A percentile compares a stretch with the other conserved stretches of the same genome.
These are phyloP conservation scores for Warburgia ugandensis DNA, from an alignment of 164 flowering plant genomes.

Conservation along the genomic window DNA sequence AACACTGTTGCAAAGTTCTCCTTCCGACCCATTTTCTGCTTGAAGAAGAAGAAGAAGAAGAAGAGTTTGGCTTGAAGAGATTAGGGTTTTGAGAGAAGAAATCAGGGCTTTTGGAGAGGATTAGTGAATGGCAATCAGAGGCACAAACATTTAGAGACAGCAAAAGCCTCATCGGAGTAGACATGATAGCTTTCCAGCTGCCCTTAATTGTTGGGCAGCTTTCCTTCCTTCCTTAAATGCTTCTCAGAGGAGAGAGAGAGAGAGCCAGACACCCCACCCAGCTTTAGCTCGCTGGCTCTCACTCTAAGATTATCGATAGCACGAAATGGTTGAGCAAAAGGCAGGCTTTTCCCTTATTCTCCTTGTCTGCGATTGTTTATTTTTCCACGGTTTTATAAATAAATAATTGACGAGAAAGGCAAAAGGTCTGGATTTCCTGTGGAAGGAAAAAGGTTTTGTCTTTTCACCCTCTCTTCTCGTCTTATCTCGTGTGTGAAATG, in stretches of 20 bases:
- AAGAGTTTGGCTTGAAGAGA: background rate
- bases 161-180: constrained; percentile 13
- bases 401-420: no score
- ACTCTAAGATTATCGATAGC: no score
- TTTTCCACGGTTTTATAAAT: background rate
- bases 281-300: no score
- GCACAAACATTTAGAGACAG: constrained; percentile 12
- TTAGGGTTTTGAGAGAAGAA: background rate
- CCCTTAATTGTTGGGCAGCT: background rate
- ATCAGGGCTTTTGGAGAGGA: constrained; percentile 6
- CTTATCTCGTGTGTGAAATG: no score
- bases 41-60: constrained; percentile 9
- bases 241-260: background rate
- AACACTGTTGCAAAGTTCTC: background rate
- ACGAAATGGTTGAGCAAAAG: background rate
- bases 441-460: no score
- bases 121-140: constrained; percentile 11
- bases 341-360: background rate
- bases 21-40: background rate
- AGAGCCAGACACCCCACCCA: background rate
- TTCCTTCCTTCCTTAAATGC: background rate
- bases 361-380: background rate
- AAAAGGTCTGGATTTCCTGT: no score
- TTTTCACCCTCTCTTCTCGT: no score
- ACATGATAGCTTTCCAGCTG: constrained; percentile 6